phyloP scores from a whole-genome alignment of 169 alveolate genomes.

The Cryptosporidium andersoni region DNA sequence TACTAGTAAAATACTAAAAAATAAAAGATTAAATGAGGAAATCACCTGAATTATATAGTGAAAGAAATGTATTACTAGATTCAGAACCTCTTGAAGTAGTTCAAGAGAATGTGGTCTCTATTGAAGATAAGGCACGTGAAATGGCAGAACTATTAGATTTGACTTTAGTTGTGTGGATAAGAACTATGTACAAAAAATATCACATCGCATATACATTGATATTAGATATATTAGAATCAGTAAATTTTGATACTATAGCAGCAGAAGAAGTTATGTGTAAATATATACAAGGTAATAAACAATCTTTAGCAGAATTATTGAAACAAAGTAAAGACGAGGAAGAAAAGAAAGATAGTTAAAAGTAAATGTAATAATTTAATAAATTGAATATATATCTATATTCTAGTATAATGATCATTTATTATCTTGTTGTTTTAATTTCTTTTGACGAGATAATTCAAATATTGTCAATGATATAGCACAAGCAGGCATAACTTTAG shows the following conservation, averaged over 20 bases:
- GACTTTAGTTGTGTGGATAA: slow-evolving; percentile 59
- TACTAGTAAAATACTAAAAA: background rate
- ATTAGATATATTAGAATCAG: slow-evolving; percentile 12
- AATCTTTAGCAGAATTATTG: too few relatives aligned
- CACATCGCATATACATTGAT: slow-evolving; percentile 18
- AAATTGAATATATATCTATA: background rate
- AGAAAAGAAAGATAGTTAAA: background rate
- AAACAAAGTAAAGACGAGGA: background rate
- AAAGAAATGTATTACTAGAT: slow-evolving; percentile 14
- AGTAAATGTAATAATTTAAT: background rate
- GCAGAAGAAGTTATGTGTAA: slow-evolving; percentile 33
- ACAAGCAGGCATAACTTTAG: slow-evolving; percentile 74
- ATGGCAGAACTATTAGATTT: slow-evolving; percentile 39
- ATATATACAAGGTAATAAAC: too few relatives aligned
- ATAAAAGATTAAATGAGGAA: background rate
- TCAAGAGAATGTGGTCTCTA: background rate
- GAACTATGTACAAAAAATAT: slow-evolving; percentile 39
- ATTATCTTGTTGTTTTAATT: background rate
- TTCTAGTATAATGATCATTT: background rate
- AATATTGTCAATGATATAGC: slow-evolving; percentile 71
- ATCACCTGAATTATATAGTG: background rate
- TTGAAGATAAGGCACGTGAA: background rate
- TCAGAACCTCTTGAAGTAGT: background rate
- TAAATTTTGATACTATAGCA: slow-evolving; percentile 17
- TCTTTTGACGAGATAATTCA: slow-evolving; percentile 8